Percentiles rank a stretch among this genome's conserved stretches.
Conservation (phyloP, 331 rosid genomes). For the Quercus lobata region DNA sequence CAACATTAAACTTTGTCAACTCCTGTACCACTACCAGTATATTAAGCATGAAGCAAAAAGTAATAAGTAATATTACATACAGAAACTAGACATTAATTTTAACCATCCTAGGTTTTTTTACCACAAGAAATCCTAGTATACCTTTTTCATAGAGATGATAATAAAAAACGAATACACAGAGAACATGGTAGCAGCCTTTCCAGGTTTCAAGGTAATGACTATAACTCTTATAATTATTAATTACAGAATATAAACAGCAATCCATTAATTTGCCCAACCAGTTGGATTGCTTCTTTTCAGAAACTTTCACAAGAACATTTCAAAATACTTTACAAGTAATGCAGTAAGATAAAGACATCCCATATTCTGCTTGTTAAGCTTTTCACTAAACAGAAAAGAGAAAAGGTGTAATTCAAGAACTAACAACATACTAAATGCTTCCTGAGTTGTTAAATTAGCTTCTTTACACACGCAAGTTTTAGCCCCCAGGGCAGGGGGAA, state of each 20-base stretch:
- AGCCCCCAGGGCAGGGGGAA: background rate
- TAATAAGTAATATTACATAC: background rate
- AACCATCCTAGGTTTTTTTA: background rate
- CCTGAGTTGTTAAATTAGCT: background rate
- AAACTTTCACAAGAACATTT: background rate
- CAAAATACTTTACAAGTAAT: background rate
- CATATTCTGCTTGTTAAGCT: background rate
- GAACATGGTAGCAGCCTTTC: background rate
- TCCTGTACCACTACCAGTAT: background rate
- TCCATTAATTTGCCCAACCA: background rate
- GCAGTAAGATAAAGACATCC: background rate
- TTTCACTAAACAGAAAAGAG: background rate
- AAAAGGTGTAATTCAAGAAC: background rate
- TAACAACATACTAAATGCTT: background rate
- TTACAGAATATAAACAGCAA: background rate
- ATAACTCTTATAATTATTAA: too few relatives aligned
- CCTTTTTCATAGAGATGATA: background rate
- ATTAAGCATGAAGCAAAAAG: background rate
- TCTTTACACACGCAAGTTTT: background rate
- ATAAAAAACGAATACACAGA: background rate
- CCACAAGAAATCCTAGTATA: background rate
- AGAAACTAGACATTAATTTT: background rate
- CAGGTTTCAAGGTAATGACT: background rate
- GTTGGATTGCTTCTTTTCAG: background rate
- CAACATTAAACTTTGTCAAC: too few relatives aligned